Evolutionary conservation across 192 early-diverging fungal genomes (phyloP).

Genomic region (Coemansia sp.): DNA sequence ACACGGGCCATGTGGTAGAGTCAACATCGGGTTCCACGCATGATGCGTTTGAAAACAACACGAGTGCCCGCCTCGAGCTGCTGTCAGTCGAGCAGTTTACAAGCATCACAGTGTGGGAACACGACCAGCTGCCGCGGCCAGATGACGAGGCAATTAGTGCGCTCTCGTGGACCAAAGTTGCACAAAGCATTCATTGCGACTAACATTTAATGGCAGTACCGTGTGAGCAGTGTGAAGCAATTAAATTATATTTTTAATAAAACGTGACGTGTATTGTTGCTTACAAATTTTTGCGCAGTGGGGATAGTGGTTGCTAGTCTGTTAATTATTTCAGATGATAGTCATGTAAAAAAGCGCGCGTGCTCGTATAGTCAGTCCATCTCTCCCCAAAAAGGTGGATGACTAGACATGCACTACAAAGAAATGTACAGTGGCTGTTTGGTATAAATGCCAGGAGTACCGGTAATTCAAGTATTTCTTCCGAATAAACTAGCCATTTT

Average conservation of each 20-base stretch:
- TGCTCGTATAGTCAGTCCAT: not conserved
- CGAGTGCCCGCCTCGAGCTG: constrained; percentile 14
- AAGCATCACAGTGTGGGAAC: constrained; percentile 41
- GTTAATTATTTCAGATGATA: not conserved
- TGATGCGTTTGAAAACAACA: constrained; percentile 31
- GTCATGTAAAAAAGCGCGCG: not conserved
- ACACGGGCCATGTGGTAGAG: constrained; percentile 32
- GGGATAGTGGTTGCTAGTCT: too few relatives aligned
- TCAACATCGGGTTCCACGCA: not conserved
- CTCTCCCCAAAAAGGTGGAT: not conserved
- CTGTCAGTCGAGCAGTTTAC: constrained; percentile 22
- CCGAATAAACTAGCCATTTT: not conserved
- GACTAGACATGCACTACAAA: not conserved
- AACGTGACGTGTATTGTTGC: not conserved
- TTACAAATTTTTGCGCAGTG: too few relatives aligned
- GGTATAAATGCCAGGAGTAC: not conserved
- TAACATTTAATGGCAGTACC: too few relatives aligned
- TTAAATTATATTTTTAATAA: too few relatives aligned
- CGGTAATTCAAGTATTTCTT: not conserved
- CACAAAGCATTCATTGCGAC: constrained; percentile 31
- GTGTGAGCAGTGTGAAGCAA: too few relatives aligned
- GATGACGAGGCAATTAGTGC: constrained; percentile 40
- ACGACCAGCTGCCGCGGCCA: constrained; percentile 34
- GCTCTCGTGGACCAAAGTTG: constrained; percentile 35
- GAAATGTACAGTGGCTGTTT: not conserved